These are phyloP conservation scores for Cladosporium sp. DNA, from an alignment of 2,329 filamentous ascomycete species.

Conservation along the genomic window DNA sequence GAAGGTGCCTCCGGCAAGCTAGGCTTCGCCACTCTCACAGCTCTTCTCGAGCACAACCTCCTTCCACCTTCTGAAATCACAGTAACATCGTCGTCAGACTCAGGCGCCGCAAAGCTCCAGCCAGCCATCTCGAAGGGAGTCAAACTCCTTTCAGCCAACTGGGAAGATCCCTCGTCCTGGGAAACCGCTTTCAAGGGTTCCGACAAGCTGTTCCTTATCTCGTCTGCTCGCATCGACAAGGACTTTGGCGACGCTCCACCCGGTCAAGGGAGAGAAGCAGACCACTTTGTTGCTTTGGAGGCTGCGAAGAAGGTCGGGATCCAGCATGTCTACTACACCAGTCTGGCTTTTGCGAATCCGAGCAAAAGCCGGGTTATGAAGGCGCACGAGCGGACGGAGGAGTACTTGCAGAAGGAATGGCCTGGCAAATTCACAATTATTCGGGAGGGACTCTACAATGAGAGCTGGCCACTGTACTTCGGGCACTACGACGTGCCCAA, in stretches of 20 bases:
- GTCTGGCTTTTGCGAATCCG: slow-evolving; percentile 37
- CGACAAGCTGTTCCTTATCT: slow-evolving; percentile 41
- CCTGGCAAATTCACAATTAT: slow-evolving; percentile 34
- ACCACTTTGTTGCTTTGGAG: slow-evolving; percentile 39
- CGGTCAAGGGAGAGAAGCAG: slow-evolving; percentile 38
- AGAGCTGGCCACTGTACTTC: slow-evolving; percentile 44
- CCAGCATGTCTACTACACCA: slow-evolving; percentile 43
- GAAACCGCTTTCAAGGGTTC: slow-evolving; percentile 32
- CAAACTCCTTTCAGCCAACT: slow-evolving; percentile 34
- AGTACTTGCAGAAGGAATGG: slow-evolving; percentile 28
- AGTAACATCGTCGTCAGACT: slow-evolving; percentile 30
- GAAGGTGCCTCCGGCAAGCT: slow-evolving; percentile 42
- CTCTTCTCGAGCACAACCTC: slow-evolving; percentile 38
- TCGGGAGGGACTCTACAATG: slow-evolving; percentile 41
- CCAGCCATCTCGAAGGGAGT: slow-evolving; percentile 21
- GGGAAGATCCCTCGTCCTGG: slow-evolving; percentile 31
- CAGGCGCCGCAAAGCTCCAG: slow-evolving; percentile 25
- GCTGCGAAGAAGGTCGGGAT: slow-evolving; percentile 37
- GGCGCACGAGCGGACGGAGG: slow-evolving; percentile 42
- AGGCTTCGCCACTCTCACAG: slow-evolving; percentile 37
- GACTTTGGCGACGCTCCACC: slow-evolving; percentile 39
- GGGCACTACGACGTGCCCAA: slow-evolving; percentile 35
- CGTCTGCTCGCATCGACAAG: slow-evolving; percentile 37
- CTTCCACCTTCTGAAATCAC: slow-evolving; percentile 34
- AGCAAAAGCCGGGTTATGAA: slow-evolving; percentile 40